These are phyloP conservation scores for Trametes cubensis DNA, from an alignment of 768 basidiomycete genomes.

Conservation along the genomic window DNA sequence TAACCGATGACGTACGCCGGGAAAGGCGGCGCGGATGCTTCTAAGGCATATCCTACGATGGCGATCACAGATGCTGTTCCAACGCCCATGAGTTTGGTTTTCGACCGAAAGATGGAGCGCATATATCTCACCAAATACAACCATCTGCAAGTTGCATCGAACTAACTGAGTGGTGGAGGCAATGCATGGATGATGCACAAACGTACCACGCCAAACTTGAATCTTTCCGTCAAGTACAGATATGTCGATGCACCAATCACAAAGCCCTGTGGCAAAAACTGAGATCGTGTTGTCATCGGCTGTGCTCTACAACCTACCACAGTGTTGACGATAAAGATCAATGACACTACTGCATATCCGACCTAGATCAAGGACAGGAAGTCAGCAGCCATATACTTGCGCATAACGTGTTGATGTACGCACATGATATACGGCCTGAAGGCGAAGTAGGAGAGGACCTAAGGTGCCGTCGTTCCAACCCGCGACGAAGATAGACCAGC, in stretches of 20 bases:
- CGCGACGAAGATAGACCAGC: slow-evolving; percentile 55
- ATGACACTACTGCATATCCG: slow-evolving; percentile 54
- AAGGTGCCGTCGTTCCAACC: slow-evolving; percentile 80
- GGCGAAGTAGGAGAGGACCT: slow-evolving; percentile 73
- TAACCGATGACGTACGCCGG: slow-evolving; percentile 58
- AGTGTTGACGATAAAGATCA: slow-evolving; percentile 56
- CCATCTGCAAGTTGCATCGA: background rate
- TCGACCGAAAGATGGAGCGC: background rate
- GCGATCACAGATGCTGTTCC: slow-evolving; percentile 51
- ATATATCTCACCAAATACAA: slow-evolving; percentile 6
- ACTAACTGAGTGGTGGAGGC: background rate
- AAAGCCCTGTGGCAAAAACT: slow-evolving; percentile 42
- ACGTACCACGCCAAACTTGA: slow-evolving; percentile 50
- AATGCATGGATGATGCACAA: background rate
- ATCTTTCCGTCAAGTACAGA: slow-evolving; percentile 44
- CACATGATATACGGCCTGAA: slow-evolving; percentile 58
- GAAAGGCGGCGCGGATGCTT: slow-evolving; percentile 61
- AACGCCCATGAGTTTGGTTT: background rate
- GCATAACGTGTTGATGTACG: background rate
- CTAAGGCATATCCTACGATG: slow-evolving; percentile 54
- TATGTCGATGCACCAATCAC: slow-evolving; percentile 49
- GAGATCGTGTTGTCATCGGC: background rate
- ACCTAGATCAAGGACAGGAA: slow-evolving; percentile 35
- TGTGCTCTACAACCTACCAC: slow-evolving; percentile 34
- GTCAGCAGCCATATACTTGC: background rate